Base-by-base conservation (phyloP, 2,329 filamentous ascomycete species). In the Thelonectria rubi region DNA sequence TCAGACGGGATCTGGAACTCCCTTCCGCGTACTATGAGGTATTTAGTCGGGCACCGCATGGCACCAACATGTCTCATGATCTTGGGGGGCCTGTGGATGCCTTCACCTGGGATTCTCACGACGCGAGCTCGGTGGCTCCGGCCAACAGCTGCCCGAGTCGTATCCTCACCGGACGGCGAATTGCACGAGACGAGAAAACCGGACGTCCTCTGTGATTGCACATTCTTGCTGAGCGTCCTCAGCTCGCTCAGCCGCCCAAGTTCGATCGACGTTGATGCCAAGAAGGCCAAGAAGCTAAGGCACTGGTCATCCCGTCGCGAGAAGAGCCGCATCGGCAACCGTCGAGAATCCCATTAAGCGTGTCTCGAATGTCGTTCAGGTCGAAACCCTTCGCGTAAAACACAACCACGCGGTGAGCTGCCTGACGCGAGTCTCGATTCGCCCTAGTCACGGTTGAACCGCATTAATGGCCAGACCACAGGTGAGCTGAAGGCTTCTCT, bases 321-420 rank as follows among this genome's bases (percentile, higher is more conserved):
- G 24, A 57, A 57, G 55, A 57, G 55, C 55, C 55, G 55, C 55
- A 57, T 50, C 55, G 37, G n/a, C 46, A 43, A 17, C 34, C 20
- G 17, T 14, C 14, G 2, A 39, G 26, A 32, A 17, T 30, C 32
- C 45, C 45, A 32, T 40, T 20, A 55, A 42, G 34, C 54, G 46
- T 34, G 46, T 24, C 20, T 34, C 10, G 15, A 20, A 26, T n/a
- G 21, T 30, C 26, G n/a, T n/a, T 8, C 26, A 30, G 7, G 26
- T 8, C 26, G 26, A 30, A n/a, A 34, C 47, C 47, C 34, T 11
- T 12, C 26, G 17, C 30, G 18, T 30, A 30, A 30, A 30, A 1
- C 15, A 24, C 40, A 26, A 32, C 51, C 46, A 47, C 48, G 46
- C 55, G 40, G 21, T 46, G 15, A 32, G 32, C 45, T 51, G 37